Evolutionary conservation across 176 grass and related monocot species (phyloP), one percentile per base, ranked within the genome.

Genomic region (Panicum miliaceum): DNA sequence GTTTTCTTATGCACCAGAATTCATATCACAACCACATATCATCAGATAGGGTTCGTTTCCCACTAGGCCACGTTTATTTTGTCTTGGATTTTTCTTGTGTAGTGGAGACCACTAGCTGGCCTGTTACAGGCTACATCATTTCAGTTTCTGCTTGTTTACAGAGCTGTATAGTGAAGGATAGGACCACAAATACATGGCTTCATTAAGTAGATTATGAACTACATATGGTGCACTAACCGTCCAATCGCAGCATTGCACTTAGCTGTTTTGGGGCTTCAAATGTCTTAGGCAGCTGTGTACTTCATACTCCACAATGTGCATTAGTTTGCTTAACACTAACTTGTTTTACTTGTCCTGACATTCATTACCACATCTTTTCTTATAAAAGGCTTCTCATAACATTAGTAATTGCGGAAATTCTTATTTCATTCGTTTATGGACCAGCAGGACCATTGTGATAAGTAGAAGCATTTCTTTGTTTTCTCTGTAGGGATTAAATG

Each of bases 401-500:
- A 64, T 78, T 64, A 26, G 45, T 70, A 56, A 9, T 12, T 14
- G 6, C 3, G 14, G 60, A 41, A 77, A 53, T 35, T 88, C 5
- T 12, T 69, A 2, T 47, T 57, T 38, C 19, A 52, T 61, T 36
- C 27, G n/a, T 19, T 37, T 68, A 63, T 23, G 6, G 20, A 12
- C 45, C 63, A 51, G 54, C 23, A 62, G 64, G 32, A 41, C 46
- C 1, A 3, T 76, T 76, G 46, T 81, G 43, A 72, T 36, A 59
- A 84, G 10, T 67, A 25, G 26, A 70, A 5, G 14, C 25, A 2
- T 80, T 79, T 35, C 18, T 65, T 41, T 60, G 47, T 79, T 81
- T 85, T 72, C 11, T 81, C 11, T 88, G 32, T 58, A 91, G 90
- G 90, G 90, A 26, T 53, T 91, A 72, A 66, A 60, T 77, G 25